A percentile compares a stretch with the other conserved stretches of the same genome.
phyloP scores from a whole-genome alignment of 441 rosid species.

The Erodium moschatum region DNA sequence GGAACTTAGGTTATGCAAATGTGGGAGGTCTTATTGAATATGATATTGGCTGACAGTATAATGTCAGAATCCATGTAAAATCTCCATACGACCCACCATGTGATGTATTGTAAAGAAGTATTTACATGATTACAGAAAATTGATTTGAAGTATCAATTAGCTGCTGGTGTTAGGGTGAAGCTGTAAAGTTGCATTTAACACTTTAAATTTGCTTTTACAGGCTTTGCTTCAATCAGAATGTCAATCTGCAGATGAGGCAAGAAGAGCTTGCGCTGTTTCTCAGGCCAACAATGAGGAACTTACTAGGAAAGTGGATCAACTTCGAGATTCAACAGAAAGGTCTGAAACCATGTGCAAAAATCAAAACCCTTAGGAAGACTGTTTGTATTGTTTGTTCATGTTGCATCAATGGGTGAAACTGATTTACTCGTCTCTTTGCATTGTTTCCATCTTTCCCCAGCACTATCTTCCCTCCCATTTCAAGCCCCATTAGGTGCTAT shows the following conservation, averaged over 20 bases:
- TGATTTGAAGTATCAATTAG: background rate
- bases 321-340: constrained; percentile 97
- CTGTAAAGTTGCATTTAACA: constrained; percentile 1
- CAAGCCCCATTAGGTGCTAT: too few relatives aligned
- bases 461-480: background rate
- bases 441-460: background rate
- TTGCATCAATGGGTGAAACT: background rate
- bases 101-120: background rate
- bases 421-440: background rate
- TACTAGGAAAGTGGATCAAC: constrained; percentile 66
- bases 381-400: background rate
- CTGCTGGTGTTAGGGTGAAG: background rate
- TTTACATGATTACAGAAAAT: background rate
- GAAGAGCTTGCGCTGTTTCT: constrained; percentile 46
- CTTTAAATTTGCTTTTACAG: constrained; percentile 35
- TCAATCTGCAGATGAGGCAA: constrained; percentile 54
- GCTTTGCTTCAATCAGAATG: constrained; percentile 59
- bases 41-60: background rate
- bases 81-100: background rate
- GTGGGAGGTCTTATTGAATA: background rate
- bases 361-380: background rate
- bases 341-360: constrained; percentile 29
- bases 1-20: background rate
- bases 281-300: constrained; percentile 68
- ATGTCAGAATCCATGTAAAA: background rate